Percentiles rank a stretch among this genome's conserved stretches.
Conservation (phyloP, 2,329 filamentous ascomycete genomes). For the Leptosphaerulina australis region DNA sequence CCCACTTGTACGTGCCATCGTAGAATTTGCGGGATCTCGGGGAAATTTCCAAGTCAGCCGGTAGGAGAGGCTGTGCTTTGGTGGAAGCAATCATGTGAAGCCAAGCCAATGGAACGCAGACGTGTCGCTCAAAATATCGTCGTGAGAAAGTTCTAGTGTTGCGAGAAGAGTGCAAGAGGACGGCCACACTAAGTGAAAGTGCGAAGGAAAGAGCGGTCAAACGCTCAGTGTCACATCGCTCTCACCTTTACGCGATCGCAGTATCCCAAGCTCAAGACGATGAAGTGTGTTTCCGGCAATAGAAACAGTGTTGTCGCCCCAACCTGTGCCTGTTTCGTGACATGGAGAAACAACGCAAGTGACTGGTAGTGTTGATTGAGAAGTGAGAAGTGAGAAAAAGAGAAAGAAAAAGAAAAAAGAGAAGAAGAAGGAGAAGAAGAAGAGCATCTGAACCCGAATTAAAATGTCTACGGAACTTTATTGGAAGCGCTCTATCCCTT, state of each 20-base stretch:
- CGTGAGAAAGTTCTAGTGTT: not conserved
- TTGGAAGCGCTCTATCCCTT: not conserved
- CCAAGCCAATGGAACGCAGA: not conserved
- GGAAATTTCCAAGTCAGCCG: slow-evolving; percentile 15
- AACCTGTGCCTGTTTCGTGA: too few species aligned
- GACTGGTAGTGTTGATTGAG: too few species aligned
- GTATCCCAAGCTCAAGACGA: too few species aligned
- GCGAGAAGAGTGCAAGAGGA: slow-evolving; percentile 4
- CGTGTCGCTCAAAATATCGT: not conserved
- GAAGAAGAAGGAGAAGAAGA: not conserved
- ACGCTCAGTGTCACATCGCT: not conserved
- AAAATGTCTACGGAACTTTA: not conserved
- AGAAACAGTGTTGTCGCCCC: too few species aligned
- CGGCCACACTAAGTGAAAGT: slow-evolving; percentile 2
- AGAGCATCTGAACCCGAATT: not conserved
- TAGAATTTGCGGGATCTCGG: slow-evolving; percentile 40
- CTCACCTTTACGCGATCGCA: not conserved
- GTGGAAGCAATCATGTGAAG: not conserved
- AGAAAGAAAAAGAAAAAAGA: too few species aligned
- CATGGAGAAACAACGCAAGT: too few species aligned
- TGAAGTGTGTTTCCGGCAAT: too few species aligned
- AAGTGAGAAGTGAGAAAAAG: too few species aligned
- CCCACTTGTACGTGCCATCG: slow-evolving; percentile 35
- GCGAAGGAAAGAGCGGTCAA: slow-evolving; percentile 7
- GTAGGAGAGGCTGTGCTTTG: not conserved